Evolutionary conservation across 1,284 basidiomycete species (phyloP), one percentile per base, ranked within the genome.

Genomic region (Baeospora myosura): DNA sequence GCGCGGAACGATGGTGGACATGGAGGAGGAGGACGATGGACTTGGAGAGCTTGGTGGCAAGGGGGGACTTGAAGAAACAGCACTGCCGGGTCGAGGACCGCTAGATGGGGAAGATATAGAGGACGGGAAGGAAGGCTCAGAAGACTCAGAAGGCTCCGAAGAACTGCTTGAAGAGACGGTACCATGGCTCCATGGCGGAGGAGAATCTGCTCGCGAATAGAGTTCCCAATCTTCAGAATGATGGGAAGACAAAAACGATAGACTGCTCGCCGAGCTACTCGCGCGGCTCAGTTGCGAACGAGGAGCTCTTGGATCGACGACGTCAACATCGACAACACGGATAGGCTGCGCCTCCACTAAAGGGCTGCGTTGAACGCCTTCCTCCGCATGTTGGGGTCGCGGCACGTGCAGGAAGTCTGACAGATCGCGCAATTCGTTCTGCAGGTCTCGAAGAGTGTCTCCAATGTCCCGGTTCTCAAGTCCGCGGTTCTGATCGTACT

Each of bases 161-260:
- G 3, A 20, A 33, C 41, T 38, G 32, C 20, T 28, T 11, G 16
- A 29, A n/a, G 20, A 7, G 32, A 25, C 6, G 22, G 12, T 11
- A 31, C 42, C 8, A 14, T 24, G 10, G 28, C 38, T 5, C 7
- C 23, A 5, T 14, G 38, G 29, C 29, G 7, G 31, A 5, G 38
- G 24, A 26, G 16, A 26, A 40, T 31, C 16, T 14, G 38, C 10
- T 23, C 29, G 7, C 33, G 42, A 7, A 24, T 45, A 47, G 17
- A 50, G 25, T 5, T 44, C 32, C 48, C 48, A 50, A 50, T 85
- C 83, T 44, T 88, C 84, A 0, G 84, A 87, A 49, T 87, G 79
- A 49, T 82, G 79, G 7, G 85, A 87, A 1, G 81, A 82, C 41
- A 87, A 52, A 56, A 75, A 87, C 0, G 81, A 84, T 23, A 70